phyloP scores from a whole-genome alignment of 2,329 filamentous ascomycete species.

The Aspergillus transmontanensis region DNA sequence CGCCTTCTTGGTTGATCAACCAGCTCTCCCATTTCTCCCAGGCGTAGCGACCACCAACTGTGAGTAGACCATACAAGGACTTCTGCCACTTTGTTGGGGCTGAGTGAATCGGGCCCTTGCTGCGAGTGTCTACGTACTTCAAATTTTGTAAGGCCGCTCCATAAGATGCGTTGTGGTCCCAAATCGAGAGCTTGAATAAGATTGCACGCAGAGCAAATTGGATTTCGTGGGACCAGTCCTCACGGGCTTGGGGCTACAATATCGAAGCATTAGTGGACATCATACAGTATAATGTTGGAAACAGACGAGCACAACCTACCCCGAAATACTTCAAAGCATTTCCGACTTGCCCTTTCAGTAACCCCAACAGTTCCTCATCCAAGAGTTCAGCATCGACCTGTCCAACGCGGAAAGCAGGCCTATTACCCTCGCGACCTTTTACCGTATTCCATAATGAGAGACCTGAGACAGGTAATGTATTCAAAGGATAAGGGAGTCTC shows the following conservation, averaged over 20 bases:
- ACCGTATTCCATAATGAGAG: slow-evolving; percentile 68
- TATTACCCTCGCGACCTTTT: slow-evolving; percentile 73
- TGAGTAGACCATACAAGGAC: slow-evolving; percentile 77
- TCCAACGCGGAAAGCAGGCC: slow-evolving; percentile 86
- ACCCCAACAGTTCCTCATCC: slow-evolving; percentile 86
- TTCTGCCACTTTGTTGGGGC: slow-evolving; percentile 84
- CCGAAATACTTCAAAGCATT: slow-evolving; percentile 88
- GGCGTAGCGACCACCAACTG: slow-evolving; percentile 82
- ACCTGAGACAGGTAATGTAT: slow-evolving; percentile 49
- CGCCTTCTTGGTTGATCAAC: slow-evolving; percentile 75
- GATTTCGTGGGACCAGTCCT: slow-evolving; percentile 88
- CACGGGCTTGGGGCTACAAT: slow-evolving; percentile 64
- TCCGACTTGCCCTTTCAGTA: slow-evolving; percentile 82
- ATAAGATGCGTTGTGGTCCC: slow-evolving; percentile 95
- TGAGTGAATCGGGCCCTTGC: slow-evolving; percentile 61
- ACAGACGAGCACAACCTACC: slow-evolving; percentile 46
- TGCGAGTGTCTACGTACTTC: slow-evolving; percentile 82
- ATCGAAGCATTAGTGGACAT: slow-evolving; percentile 10
- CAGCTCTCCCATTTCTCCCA: slow-evolving; percentile 93
- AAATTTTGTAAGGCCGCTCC: slow-evolving; percentile 91
- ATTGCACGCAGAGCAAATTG: slow-evolving; percentile 73
- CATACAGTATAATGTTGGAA: not conserved
- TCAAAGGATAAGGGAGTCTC: slow-evolving; percentile 65
- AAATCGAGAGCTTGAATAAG: slow-evolving; percentile 92
- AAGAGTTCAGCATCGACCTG: slow-evolving; percentile 95